These are phyloP conservation scores for Termitomyces sp. DNA, from an alignment of 768 basidiomycete species.

Conservation along the genomic window DNA sequence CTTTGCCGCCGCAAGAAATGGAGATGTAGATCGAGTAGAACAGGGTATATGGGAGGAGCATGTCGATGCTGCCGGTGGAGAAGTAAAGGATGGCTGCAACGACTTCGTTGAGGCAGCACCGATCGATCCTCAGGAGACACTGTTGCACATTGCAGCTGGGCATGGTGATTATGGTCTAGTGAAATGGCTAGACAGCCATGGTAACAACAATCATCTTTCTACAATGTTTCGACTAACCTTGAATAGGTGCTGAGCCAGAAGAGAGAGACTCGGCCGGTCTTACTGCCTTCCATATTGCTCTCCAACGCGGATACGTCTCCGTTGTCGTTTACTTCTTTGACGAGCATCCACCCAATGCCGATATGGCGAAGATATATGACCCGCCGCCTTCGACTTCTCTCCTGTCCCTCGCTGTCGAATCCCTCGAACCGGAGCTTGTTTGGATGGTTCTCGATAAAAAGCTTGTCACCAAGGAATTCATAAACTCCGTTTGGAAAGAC, in stretches of 20 bases:
- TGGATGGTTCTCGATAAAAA: slow-evolving; percentile 57
- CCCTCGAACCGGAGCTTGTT: slow-evolving; percentile 56
- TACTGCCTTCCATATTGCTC: slow-evolving; percentile 64
- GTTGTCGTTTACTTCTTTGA: slow-evolving; percentile 60
- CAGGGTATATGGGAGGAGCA: slow-evolving; percentile 62
- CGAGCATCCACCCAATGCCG: slow-evolving; percentile 50
- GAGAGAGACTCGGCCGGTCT: slow-evolving; percentile 54
- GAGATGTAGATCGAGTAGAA: slow-evolving; percentile 48
- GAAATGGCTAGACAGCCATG: slow-evolving; percentile 67
- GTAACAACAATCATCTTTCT: slow-evolving; percentile 32
- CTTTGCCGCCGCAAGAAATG: slow-evolving; percentile 60
- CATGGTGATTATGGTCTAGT: slow-evolving; percentile 53
- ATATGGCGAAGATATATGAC: slow-evolving; percentile 44
- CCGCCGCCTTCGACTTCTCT: slow-evolving; percentile 34
- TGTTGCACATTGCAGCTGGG: slow-evolving; percentile 60
- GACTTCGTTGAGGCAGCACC: slow-evolving; percentile 40
- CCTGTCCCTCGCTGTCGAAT: slow-evolving; percentile 53
- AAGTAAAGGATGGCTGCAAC: slow-evolving; percentile 52
- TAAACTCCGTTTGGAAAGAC: slow-evolving; percentile 45
- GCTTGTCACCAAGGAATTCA: slow-evolving; percentile 44
- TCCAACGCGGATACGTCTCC: slow-evolving; percentile 44
- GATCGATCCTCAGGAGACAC: slow-evolving; percentile 56
- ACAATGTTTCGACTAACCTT: slow-evolving; percentile 10
- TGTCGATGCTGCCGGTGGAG: slow-evolving; percentile 69
- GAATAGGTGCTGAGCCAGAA: slow-evolving; percentile 64